phyloP scores from a whole-genome alignment of 306 rosid species.

The Inga laurina region DNA sequence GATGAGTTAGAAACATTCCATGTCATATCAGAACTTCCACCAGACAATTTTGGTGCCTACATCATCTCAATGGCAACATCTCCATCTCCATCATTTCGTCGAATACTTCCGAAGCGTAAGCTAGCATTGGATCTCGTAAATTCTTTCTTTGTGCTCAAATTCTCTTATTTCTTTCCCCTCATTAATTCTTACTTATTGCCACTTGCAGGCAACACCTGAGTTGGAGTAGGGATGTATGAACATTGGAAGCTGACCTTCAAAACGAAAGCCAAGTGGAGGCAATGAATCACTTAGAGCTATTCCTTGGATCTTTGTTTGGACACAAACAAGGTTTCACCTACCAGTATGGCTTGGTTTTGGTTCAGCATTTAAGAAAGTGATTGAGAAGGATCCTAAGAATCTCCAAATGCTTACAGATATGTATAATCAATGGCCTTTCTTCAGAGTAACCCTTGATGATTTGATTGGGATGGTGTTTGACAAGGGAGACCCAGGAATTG shows the following conservation, averaged over 20 bases:
- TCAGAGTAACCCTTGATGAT: neutral
- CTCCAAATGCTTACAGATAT: neutral
- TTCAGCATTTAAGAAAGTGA: neutral
- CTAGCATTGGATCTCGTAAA: too few species aligned
- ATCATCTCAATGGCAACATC: conserved; percentile 1
- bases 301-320: neutral
- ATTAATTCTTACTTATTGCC: neutral
- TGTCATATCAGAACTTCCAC: neutral
- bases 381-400: neutral
- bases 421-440: neutral
- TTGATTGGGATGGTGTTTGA: neutral
- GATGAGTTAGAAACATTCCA: neutral
- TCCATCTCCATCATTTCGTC: neutral
- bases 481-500: neutral
- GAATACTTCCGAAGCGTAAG: too few species aligned
- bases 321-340: neutral
- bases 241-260: neutral
- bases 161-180: neutral
- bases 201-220: neutral
- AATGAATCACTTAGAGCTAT: neutral
- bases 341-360: neutral
- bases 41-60: neutral
- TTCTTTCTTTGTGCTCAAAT: too few species aligned
- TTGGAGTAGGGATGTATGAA: neutral
- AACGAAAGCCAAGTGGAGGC: neutral